Percentiles rank a stretch among this genome's conserved stretches.
Evolutionary conservation across 345 rosid genomes (phyloP).

Genomic region (Brassica incana): DNA sequence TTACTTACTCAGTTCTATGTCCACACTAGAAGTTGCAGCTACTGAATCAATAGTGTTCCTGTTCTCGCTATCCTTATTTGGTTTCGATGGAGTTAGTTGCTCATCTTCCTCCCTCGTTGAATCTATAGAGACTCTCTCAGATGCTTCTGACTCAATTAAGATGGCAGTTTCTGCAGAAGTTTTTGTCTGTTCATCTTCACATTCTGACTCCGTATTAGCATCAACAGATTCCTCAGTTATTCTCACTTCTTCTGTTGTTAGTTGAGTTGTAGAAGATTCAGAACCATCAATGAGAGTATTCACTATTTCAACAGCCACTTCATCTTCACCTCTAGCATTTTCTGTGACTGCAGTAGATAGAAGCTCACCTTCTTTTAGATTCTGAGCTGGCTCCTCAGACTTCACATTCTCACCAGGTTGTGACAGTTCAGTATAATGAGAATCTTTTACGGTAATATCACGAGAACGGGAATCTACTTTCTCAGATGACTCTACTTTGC

Average conservation of each 20-base stretch:
- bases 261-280: constrained; percentile 14
- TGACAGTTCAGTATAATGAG: constrained; percentile 41
- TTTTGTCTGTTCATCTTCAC: constrained; percentile 42
- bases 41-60: constrained; percentile 42
- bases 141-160: constrained; percentile 41
- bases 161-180: constrained; percentile 41
- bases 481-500: constrained; percentile 45
- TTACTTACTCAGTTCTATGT: constrained; percentile 46
- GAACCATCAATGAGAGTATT: constrained; percentile 16
- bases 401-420: constrained; percentile 36
- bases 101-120: constrained; percentile 39
- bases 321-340: constrained; percentile 41
- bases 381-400: constrained; percentile 34
- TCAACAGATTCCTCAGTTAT: constrained; percentile 34
- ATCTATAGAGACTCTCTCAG: constrained; percentile 25
- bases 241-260: constrained; percentile 23
- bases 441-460: constrained; percentile 34
- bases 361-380: constrained; percentile 19
- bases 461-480: constrained; percentile 27
- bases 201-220: constrained; percentile 34
- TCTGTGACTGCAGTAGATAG: constrained; percentile 32
- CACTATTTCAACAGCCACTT: constrained; percentile 27
- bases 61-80: constrained; percentile 14
- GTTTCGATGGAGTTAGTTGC: constrained; percentile 39
- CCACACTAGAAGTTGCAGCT: constrained; percentile 38